Evolutionary conservation across 495 filamentous ascomycete genomes (phyloP).

Genomic region (Saxispiralis lemnorum): DNA sequence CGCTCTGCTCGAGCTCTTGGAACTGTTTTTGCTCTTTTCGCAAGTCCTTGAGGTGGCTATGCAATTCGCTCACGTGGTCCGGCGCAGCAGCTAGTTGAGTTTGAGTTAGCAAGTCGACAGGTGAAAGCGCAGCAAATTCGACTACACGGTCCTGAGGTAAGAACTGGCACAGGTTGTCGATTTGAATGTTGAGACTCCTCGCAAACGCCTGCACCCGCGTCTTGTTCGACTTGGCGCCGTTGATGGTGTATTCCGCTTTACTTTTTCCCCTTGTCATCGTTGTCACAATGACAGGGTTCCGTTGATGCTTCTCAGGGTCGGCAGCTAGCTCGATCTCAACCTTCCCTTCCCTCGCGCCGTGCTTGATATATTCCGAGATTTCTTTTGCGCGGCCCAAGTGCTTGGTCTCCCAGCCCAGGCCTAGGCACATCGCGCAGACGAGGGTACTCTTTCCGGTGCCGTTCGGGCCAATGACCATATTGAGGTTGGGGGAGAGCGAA

Average conservation of each 20-base stretch:
- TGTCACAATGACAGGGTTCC: constrained; percentile 57
- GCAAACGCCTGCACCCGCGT: constrained; percentile 47
- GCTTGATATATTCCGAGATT: constrained; percentile 80
- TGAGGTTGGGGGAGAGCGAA: constrained; percentile 74
- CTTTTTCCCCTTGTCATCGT: constrained; percentile 69
- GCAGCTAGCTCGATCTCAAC: constrained; percentile 79
- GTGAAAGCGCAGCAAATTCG: constrained; percentile 73
- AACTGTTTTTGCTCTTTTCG: constrained; percentile 50
- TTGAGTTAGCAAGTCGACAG: constrained; percentile 66
- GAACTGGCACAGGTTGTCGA: constrained; percentile 96
- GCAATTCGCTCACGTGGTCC: constrained; percentile 60
- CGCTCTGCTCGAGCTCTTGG: constrained; percentile 37
- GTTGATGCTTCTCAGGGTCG: constrained; percentile 26
- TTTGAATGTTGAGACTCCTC: constrained; percentile 61
- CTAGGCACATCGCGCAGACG: constrained; percentile 91
- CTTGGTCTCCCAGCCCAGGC: constrained; percentile 59
- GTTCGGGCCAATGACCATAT: constrained; percentile 98
- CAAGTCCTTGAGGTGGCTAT: constrained; percentile 51
- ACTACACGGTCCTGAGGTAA: constrained; percentile 91
- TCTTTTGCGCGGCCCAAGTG: constrained; percentile 75
- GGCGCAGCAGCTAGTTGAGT: constrained; percentile 78
- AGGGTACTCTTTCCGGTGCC: constrained; percentile 95
- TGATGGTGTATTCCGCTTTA: constrained; percentile 51
- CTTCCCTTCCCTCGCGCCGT: constrained; percentile 54
- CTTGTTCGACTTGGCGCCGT: constrained; percentile 39